Conservation (phyloP, 2,329 filamentous ascomycete species). For the Pseudogymnoascus destructans region DNA sequence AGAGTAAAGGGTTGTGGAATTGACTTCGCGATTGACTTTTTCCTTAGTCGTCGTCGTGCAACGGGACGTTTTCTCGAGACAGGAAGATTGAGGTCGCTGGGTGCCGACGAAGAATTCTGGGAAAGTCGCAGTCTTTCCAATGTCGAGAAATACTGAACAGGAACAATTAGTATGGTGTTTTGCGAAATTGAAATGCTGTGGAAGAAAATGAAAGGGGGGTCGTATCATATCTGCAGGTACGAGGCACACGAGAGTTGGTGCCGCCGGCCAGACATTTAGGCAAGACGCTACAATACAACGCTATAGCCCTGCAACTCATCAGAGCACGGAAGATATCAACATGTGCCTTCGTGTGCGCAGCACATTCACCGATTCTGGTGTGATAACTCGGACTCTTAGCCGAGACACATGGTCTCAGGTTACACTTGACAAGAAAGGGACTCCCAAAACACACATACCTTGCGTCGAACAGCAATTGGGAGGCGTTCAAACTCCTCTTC, state of each 20-base stretch:
- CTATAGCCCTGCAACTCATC: conserved; percentile 1
- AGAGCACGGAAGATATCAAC: neutral
- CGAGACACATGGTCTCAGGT: conserved; percentile 8
- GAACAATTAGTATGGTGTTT: conserved; percentile 9
- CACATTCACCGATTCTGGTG: neutral
- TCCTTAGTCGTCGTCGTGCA: conserved; percentile 18
- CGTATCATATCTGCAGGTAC: conserved; percentile 10
- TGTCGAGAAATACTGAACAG: conserved; percentile 55
- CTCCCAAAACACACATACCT: conserved; percentile 31
- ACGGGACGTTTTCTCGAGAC: conserved; percentile 9
- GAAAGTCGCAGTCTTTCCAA: conserved; percentile 57
- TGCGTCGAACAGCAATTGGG: conserved; percentile 37
- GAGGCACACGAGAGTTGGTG: neutral
- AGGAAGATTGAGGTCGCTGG: conserved; percentile 19
- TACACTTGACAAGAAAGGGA: neutral
- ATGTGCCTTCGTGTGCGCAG: neutral
- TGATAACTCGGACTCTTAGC: neutral
- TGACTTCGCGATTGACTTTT: neutral
- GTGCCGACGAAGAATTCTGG: conserved; percentile 32
- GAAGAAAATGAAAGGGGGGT: conserved; percentile 10
- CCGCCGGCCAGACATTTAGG: neutral
- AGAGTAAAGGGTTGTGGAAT: neutral
- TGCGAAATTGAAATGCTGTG: conserved; percentile 50
- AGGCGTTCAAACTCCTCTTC: conserved; percentile 38
- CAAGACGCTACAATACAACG: conserved; percentile 5